Evolutionary conservation across 192 early-diverging fungal species (phyloP).

Genomic region (Backusella circina): DNA sequence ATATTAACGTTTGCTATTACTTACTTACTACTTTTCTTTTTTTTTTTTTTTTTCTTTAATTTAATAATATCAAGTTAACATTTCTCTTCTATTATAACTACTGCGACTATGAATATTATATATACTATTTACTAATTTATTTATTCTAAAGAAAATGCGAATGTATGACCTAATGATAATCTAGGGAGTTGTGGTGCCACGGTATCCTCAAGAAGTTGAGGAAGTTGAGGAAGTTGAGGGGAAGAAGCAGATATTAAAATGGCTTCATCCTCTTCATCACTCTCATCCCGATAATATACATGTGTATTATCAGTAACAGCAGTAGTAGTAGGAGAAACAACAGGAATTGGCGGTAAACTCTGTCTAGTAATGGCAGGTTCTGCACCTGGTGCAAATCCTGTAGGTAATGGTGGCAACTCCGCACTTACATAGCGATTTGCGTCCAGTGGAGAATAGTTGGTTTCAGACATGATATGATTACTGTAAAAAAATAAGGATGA

Average conservation of each 20-base stretch:
- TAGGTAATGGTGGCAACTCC: constrained; percentile 19
- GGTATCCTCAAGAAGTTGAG: not conserved
- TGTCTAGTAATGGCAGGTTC: not conserved
- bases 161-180: not conserved
- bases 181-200: not conserved
- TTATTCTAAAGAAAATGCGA: constrained; percentile 2
- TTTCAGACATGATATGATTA: not conserved
- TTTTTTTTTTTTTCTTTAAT: not conserved
- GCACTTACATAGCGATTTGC: constrained; percentile 12
- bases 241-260: not conserved
- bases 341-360: not conserved
- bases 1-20: not conserved
- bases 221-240: not conserved
- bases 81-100: not conserved
- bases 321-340: not conserved
- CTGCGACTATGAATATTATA: not conserved
- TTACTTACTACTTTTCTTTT: not conserved
- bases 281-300: constrained; percentile 1
- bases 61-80: not conserved
- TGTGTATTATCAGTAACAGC: not conserved
- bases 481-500: not conserved
- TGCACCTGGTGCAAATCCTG: not conserved
- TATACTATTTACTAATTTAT: not conserved
- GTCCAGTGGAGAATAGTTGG: not conserved
- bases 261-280: not conserved